Evolutionary conservation across 352 stramenopile species (phyloP).

Genomic region (Globisporangium polare): DNA sequence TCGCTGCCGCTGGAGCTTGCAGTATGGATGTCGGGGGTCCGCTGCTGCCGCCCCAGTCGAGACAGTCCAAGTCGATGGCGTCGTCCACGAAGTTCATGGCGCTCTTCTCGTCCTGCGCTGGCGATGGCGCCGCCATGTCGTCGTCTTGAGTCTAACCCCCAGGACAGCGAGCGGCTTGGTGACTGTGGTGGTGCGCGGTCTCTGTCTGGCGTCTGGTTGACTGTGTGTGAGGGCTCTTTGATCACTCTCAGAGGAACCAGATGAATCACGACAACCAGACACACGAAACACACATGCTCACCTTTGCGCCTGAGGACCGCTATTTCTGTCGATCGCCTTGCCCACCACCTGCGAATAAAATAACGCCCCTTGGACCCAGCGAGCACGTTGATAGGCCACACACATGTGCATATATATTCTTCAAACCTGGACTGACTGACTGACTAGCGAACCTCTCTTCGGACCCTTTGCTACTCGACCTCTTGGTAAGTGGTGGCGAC

Average conservation of each 20-base stretch:
- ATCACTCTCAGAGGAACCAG: background rate
- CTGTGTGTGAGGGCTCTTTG: background rate
- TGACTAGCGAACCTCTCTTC: background rate
- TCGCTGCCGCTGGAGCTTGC: background rate
- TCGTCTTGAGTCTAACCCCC: background rate
- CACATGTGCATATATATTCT: background rate
- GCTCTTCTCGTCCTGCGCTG: constrained; percentile 12
- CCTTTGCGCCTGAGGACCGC: background rate
- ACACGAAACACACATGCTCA: background rate
- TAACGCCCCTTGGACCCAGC: background rate
- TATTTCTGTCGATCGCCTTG: background rate
- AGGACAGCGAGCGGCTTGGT: background rate
- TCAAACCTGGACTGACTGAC: background rate
- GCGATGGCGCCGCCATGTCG: background rate
- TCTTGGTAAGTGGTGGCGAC: background rate
- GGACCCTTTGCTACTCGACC: background rate
- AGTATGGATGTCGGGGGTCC: constrained; percentile 1
- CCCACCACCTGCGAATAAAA: background rate
- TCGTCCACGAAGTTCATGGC: constrained; percentile 4
- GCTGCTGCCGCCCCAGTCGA: background rate
- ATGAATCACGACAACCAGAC: background rate
- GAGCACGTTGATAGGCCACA: background rate
- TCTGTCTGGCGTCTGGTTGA: background rate
- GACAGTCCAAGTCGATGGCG: constrained; percentile 1
- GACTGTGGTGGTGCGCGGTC: background rate